Evolutionary conservation across 2,329 filamentous ascomycete genomes (phyloP).

Genomic region (Penicillium sp.): DNA sequence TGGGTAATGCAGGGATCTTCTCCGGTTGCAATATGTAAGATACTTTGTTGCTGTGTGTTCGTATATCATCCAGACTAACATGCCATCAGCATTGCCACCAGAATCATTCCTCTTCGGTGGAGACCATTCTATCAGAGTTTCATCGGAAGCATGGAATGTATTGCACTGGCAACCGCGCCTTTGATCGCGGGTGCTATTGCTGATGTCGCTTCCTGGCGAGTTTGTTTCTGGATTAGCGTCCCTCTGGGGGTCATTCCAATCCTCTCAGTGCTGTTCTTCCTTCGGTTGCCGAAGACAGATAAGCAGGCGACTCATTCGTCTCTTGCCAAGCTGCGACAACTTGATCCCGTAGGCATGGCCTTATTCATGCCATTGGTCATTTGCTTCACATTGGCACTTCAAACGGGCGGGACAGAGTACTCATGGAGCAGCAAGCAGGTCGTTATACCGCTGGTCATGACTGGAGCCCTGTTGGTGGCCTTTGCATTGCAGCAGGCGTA

Average conservation of each 20-base stretch:
- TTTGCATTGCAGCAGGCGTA: background rate
- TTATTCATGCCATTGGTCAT: background rate
- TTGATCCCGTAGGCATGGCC: background rate
- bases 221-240: background rate
- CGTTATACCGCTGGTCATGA: background rate
- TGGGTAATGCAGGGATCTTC: background rate
- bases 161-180: background rate
- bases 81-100: background rate
- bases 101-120: background rate
- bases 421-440: background rate
- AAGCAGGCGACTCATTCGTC: background rate
- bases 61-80: background rate
- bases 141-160: background rate
- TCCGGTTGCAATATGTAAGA: background rate
- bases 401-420: background rate
- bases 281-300: background rate
- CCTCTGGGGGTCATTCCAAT: background rate
- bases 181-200: background rate
- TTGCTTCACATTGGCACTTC: background rate
- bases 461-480: background rate
- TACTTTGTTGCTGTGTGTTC: background rate
- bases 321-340: background rate
- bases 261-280: background rate
- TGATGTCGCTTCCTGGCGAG: background rate
- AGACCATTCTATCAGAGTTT: background rate